Conservation (phyloP, 192 early-diverging fungal genomes). For the Coemansia sp. region DNA sequence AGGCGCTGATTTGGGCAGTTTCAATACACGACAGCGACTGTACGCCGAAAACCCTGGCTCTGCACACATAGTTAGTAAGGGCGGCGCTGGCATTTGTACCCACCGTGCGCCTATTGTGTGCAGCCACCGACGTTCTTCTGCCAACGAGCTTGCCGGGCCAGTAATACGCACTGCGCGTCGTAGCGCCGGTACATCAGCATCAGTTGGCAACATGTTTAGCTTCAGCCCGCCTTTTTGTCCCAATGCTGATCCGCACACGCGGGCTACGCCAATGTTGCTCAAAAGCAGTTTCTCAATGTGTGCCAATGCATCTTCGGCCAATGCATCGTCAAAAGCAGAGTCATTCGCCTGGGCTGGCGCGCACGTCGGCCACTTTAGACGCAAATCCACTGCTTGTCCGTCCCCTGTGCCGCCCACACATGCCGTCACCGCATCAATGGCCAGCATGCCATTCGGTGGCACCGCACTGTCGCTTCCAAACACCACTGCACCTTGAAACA, state of each 20-base stretch:
- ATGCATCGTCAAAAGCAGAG: neutral
- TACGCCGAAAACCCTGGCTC: constrained; percentile 38
- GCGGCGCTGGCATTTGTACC: constrained; percentile 26
- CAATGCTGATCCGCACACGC: constrained; percentile 10
- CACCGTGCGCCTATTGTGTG: constrained; percentile 6
- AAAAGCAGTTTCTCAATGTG: constrained; percentile 33
- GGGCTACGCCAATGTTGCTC: constrained; percentile 21
- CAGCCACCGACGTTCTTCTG: constrained; percentile 25
- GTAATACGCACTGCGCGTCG: constrained; percentile 8
- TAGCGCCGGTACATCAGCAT: constrained; percentile 8
- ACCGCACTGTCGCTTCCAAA: neutral
- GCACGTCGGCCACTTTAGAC: constrained; percentile 32
- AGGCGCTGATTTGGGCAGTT: constrained; percentile 9
- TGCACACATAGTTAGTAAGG: neutral
- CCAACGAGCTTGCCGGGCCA: constrained; percentile 25
- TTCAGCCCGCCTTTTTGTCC: constrained; percentile 2
- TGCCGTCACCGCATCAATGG: constrained; percentile 5
- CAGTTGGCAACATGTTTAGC: neutral
- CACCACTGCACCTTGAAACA: constrained; percentile 21
- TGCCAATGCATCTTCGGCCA: constrained; percentile 13
- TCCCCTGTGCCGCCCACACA: constrained; percentile 5
- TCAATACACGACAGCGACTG: constrained; percentile 37
- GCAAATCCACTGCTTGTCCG: neutral
- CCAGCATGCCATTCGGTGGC: neutral
- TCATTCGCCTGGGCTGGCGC: neutral